Conservation (phyloP, 352 stramenopile genomes). For the Phytopythium vexans region DNA sequence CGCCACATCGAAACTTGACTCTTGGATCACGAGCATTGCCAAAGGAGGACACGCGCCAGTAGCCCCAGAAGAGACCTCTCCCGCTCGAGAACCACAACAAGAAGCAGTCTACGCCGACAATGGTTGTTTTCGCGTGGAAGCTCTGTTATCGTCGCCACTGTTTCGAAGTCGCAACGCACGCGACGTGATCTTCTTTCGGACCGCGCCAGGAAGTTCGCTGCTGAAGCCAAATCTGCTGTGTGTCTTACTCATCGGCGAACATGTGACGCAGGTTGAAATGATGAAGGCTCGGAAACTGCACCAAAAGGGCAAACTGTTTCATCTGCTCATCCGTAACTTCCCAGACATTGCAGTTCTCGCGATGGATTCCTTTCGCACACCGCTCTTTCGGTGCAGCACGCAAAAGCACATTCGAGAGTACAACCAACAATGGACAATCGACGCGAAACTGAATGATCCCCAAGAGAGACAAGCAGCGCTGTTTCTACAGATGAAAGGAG, state of each 20-base stretch:
- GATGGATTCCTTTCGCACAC: conserved; percentile 70
- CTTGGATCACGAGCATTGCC: neutral
- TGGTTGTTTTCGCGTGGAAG: conserved; percentile 26
- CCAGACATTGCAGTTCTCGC: conserved; percentile 51
- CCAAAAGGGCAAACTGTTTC: conserved; percentile 63
- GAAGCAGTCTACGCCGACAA: neutral
- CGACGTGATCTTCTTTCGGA: conserved; percentile 71
- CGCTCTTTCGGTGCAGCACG: conserved; percentile 69
- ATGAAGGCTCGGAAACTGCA: conserved; percentile 48
- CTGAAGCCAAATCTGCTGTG: conserved; percentile 57
- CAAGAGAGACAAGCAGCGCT: conserved; percentile 46
- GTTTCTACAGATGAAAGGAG: conserved; percentile 53
- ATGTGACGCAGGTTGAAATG: conserved; percentile 48
- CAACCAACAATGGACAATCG: conserved; percentile 64
- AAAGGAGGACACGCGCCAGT: neutral
- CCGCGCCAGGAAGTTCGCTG: conserved; percentile 51
- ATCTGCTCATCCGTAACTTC: conserved; percentile 72
- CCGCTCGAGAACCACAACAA: neutral
- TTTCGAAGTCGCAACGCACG: conserved; percentile 52
- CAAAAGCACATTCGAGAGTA: conserved; percentile 40
- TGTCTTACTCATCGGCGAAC: conserved; percentile 58
- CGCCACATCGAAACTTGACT: too few relatives aligned
- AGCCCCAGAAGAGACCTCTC: neutral
- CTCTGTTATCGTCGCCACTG: conserved; percentile 40
- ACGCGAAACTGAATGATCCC: conserved; percentile 35